Base-by-base conservation (phyloP, 176 grass and related monocot genomes). In the Zizania latifolia region DNA sequence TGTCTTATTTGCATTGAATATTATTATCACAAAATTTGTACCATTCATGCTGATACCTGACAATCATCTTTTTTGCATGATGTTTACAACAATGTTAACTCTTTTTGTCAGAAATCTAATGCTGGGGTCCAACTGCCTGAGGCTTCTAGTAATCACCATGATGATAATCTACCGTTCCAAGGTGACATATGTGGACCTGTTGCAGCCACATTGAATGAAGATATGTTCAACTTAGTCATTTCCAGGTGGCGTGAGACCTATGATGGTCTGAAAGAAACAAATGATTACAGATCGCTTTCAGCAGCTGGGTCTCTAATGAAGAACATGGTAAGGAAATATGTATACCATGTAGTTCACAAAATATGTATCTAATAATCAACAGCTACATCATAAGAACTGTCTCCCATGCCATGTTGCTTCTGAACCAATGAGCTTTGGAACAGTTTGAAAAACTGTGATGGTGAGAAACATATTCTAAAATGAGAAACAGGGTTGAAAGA, bases 141-240 rank as follows among this genome's bases (percentile, higher is more conserved):
- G 68, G 58, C 70, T 78, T 93, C 83, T 88, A 60, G 79, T 61
- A 65, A 82, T 35, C 46, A 29, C 22, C 53, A 22, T 58, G 67
- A 26, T 39, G 81, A 84, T 71, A 65, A 68, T 51, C 9, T 74
- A 44, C 71, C 90, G 13, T 97, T 90, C 36, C 53, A 74, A 72
- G 86, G 86, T 74, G 86, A 97, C 53, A 83, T 97, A 68, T 97
- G 94, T 67, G 94, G 90, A 74, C 88, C 94, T 83, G 88, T 97
- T 57, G 90, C 94, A 57, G 88, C 84, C 68, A 93, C 90, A 58
- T 85, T 93, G 38, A 97, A 87, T 63, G 94, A 93, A 80, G 84
- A 87, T 59, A 97, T 93, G 90, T 93, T 97, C 78, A 93, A 93
- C 53, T 50, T 97, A 74, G 94, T 97, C 24, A 83, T 92, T 70